Percentiles rank a stretch among this genome's conserved stretches.
Conservation (phyloP, 2,329 filamentous ascomycete species). For the Pyrenochaeta sp. region DNA sequence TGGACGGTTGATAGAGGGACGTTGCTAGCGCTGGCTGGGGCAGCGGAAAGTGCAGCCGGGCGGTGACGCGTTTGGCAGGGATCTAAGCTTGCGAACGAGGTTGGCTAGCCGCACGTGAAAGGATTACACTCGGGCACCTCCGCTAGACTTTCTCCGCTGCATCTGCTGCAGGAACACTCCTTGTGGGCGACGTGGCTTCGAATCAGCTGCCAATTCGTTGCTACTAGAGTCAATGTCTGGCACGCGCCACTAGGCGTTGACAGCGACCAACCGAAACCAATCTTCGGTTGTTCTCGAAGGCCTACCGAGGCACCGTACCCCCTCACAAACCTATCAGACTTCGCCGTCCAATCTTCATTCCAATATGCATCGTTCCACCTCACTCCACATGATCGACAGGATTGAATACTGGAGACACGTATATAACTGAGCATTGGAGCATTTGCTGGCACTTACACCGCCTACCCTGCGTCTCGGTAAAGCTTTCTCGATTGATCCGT, state of each 20-base stretch:
- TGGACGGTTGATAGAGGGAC: conserved; percentile 3
- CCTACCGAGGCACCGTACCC: neutral
- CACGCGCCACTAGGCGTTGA: neutral
- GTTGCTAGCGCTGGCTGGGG: conserved; percentile 20
- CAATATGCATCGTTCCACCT: conserved; percentile 38
- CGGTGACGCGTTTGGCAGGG: conserved; percentile 28
- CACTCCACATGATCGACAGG: conserved; percentile 33
- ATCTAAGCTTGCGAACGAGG: conserved; percentile 11
- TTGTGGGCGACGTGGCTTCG: conserved; percentile 7
- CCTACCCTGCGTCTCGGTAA: conserved; percentile 19
- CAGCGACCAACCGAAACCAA: neutral
- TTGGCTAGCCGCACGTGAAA: conserved; percentile 21
- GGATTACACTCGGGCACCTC: conserved; percentile 9
- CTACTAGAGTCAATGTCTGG: neutral
- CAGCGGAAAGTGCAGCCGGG: conserved; percentile 19
- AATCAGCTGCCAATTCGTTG: neutral
- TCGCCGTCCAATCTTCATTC: conserved; percentile 11
- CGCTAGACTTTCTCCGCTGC: conserved; percentile 10
- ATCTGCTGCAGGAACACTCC: conserved; percentile 12
- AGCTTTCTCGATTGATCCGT: conserved; percentile 14
- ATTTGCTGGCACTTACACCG: conserved; percentile 37
- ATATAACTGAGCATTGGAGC: conserved; percentile 32
- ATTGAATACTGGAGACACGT: conserved; percentile 36
- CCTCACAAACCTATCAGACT: conserved; percentile 17
- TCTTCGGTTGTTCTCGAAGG: neutral